phyloP scores from a whole-genome alignment of 352 stramenopile genomes.

The Globisporangium camurandrum region DNA sequence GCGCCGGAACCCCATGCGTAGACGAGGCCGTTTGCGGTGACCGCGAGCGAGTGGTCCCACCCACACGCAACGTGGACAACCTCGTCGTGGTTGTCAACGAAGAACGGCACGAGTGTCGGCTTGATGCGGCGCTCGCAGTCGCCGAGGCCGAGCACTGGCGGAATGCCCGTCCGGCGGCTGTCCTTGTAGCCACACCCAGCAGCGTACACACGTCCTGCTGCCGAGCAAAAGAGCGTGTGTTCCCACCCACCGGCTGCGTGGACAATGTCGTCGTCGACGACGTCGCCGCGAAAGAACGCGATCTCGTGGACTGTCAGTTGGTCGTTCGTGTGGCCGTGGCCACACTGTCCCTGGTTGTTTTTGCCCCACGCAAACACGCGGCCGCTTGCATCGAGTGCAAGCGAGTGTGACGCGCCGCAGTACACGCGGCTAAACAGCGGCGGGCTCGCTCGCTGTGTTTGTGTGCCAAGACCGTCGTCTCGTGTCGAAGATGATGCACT shows the following conservation, averaged over 20 bases:
- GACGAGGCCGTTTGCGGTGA: constrained; percentile 43
- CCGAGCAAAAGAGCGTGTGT: constrained; percentile 67
- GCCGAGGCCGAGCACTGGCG: constrained; percentile 70
- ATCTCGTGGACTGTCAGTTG: constrained; percentile 51
- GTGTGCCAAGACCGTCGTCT: background rate
- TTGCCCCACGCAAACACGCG: constrained; percentile 66
- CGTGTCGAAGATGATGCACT: too few species aligned
- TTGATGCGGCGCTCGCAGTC: constrained; percentile 61
- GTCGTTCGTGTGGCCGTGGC: constrained; percentile 71
- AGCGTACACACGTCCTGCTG: constrained; percentile 59
- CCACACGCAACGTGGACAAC: constrained; percentile 61
- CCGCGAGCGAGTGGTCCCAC: constrained; percentile 78
- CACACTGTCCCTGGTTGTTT: constrained; percentile 83
- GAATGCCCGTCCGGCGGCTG: constrained; percentile 65
- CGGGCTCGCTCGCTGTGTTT: background rate
- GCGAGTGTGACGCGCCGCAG: constrained; percentile 70
- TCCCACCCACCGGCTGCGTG: constrained; percentile 73
- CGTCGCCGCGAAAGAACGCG: constrained; percentile 33
- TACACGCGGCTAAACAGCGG: constrained; percentile 34
- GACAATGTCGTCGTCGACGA: constrained; percentile 34
- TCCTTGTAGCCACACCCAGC: constrained; percentile 83
- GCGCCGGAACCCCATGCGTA: constrained; percentile 78
- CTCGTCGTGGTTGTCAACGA: constrained; percentile 51
- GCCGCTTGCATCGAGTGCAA: constrained; percentile 54
- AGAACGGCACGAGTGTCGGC: constrained; percentile 37